Evolutionary conservation across 2,329 filamentous ascomycete species (phyloP), one percentile per base, ranked within the genome.

Genomic region (Paecilomyces fulvus): DNA sequence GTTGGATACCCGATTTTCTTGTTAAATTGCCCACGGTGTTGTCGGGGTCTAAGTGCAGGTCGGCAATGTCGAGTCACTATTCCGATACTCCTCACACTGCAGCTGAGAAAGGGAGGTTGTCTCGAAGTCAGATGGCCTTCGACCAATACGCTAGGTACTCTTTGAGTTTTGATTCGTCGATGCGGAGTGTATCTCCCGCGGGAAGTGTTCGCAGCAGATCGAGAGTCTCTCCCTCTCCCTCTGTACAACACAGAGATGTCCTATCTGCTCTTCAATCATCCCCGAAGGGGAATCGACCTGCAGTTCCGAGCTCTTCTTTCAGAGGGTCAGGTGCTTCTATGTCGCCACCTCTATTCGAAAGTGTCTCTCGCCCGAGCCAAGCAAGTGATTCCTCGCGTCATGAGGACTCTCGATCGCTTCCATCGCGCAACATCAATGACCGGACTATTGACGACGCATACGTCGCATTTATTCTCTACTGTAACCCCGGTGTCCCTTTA

Each of bases 381-480:
- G 61, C 64, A 48, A 66, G 64, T 54, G 70, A 74, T 43, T 52
- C 67, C 3, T 58, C 67, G 10, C 68, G 70, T 48, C 77, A 78
- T 5, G 69, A 70, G 55, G 80, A 83, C 63, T 61, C 65, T 28
- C 78, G 81, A 53, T 61, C 73, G 20, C 73, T 92, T 51, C 92
- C 92, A 7, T 78, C 84, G 55, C 83, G 81, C 60, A 77, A 84
- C 59, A 84, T 95, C 30, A 85, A 83, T 2, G 81, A 84, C 63
- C 81, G 82, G 1, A 88, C 81, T 11, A 86, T 96, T 61, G 89
- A 92, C 66, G 84, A 92, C 69, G 86, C 89, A 53, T 96, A 92
- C 69, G 86, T 92, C 58, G 73, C 79, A 62, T 96, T 96, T 70
- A 88, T 96, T 64, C 79, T 96, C 56, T 90, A 91, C 72, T 96